Evolutionary conservation across 306 rosid genomes (phyloP).

Genomic region (Heteromeles arbutifolia): DNA sequence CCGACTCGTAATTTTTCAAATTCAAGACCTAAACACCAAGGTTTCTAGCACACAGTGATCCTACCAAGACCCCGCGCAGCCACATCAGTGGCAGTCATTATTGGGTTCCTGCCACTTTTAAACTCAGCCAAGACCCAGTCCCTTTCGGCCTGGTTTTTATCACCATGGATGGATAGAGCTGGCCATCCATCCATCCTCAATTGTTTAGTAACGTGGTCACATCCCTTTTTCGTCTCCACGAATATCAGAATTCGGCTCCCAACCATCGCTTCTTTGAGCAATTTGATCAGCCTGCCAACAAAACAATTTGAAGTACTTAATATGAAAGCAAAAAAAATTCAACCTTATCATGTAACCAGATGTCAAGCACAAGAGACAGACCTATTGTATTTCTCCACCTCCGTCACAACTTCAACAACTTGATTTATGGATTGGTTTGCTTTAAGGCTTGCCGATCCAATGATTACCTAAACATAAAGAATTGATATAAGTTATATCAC

Average conservation of each 20-base stretch:
- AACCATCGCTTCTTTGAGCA: constrained; percentile 67
- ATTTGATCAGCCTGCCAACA: constrained; percentile 59
- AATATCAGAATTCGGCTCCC: constrained; percentile 81
- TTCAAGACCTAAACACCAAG: constrained; percentile 39
- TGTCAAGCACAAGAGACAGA: constrained; percentile 28
- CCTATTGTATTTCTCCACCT: constrained; percentile 83
- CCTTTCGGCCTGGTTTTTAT: constrained; percentile 91
- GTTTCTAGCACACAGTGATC: constrained; percentile 69
- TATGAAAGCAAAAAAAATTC: not conserved
- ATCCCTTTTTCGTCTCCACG: constrained; percentile 88
- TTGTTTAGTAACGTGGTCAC: constrained; percentile 87
- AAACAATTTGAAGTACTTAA: constrained; percentile 21
- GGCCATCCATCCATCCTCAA: constrained; percentile 99
- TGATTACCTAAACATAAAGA: constrained; percentile 43
- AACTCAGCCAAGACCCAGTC: constrained; percentile 98
- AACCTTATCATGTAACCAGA: not conserved
- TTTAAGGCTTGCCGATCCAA: constrained; percentile 79
- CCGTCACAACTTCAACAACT: constrained; percentile 71
- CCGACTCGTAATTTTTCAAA: constrained; percentile 55
- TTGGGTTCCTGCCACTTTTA: constrained; percentile 93
- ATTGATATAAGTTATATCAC: constrained; percentile 2
- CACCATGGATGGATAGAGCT: constrained; percentile 94
- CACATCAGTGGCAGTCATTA: constrained; percentile 99
- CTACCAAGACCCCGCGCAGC: constrained; percentile 99
- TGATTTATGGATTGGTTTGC: constrained; percentile 91